Conservation (phyloP, 352 stramenopile species). For the Phytophthora crassamura region DNA sequence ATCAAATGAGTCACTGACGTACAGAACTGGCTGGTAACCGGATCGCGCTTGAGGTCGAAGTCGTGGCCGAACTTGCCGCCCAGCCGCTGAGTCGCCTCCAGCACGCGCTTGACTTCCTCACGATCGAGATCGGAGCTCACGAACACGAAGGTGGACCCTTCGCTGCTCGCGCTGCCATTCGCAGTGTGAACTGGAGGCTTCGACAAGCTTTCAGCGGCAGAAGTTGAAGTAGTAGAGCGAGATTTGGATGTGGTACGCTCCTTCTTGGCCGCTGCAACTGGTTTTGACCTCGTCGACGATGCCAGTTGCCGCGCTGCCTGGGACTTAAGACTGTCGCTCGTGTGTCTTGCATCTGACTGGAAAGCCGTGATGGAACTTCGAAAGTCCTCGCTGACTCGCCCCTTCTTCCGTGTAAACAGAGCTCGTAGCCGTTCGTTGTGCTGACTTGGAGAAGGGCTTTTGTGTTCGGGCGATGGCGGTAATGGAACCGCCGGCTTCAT, state of each 20-base stretch:
- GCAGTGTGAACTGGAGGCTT: slow-evolving; percentile 29
- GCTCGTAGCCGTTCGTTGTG: slow-evolving; percentile 13
- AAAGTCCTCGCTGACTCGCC: slow-evolving; percentile 61
- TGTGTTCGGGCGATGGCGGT: slow-evolving; percentile 10
- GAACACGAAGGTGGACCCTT: slow-evolving; percentile 52
- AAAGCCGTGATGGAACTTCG: slow-evolving; percentile 55
- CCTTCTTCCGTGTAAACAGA: slow-evolving; percentile 33
- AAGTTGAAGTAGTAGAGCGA: neutral
- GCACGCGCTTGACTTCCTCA: slow-evolving; percentile 60
- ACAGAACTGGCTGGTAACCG: slow-evolving; percentile 39
- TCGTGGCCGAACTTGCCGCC: slow-evolving; percentile 75
- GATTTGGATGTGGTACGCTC: neutral
- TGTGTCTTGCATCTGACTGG: slow-evolving; percentile 30
- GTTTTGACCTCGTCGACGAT: neutral
- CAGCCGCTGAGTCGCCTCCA: slow-evolving; percentile 64
- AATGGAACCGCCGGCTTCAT: slow-evolving; percentile 42
- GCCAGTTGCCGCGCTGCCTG: slow-evolving; percentile 16
- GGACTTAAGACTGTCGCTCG: slow-evolving; percentile 6
- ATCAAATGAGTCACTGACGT: slow-evolving; percentile 83
- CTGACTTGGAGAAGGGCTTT: slow-evolving; percentile 1
- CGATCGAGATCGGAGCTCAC: slow-evolving; percentile 66
- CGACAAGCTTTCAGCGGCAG: slow-evolving; percentile 6
- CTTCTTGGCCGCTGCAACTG: slow-evolving; percentile 3
- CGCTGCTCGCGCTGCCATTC: slow-evolving; percentile 12
- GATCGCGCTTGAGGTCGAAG: slow-evolving; percentile 73